Conservation (phyloP, 2,329 filamentous ascomycete species). For the Gnomoniopsis sp. region DNA sequence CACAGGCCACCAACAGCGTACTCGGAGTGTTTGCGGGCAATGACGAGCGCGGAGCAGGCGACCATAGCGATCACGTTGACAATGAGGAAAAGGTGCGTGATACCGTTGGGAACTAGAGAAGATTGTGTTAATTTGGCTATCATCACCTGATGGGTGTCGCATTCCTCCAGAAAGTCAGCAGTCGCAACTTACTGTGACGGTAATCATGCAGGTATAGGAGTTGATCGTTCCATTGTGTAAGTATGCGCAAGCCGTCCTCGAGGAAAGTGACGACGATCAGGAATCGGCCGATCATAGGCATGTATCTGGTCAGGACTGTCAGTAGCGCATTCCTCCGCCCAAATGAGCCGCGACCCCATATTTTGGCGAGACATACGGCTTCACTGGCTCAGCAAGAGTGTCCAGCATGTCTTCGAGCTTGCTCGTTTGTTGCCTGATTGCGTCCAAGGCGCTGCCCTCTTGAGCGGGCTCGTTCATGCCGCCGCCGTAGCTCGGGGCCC, state of each 20-base stretch:
- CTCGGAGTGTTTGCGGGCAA: constrained; percentile 87
- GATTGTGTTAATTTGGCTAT: constrained; percentile 3
- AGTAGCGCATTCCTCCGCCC: constrained; percentile 15
- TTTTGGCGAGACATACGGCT: constrained; percentile 68
- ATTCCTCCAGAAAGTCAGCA: not conserved
- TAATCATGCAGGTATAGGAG: constrained; percentile 90
- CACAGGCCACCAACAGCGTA: constrained; percentile 89
- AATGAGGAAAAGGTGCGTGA: constrained; percentile 92
- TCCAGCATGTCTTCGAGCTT: constrained; percentile 97
- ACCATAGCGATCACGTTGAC: constrained; percentile 87
- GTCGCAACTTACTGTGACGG: constrained; percentile 71
- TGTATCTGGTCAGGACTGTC: constrained; percentile 59
- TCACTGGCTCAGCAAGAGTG: constrained; percentile 81
- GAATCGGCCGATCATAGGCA: constrained; percentile 94
- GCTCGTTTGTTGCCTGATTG: constrained; percentile 91
- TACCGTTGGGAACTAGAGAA: constrained; percentile 73
- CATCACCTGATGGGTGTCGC: not conserved
- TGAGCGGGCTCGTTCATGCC: constrained; percentile 62
- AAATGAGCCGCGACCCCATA: not conserved
- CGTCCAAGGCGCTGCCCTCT: constrained; percentile 77
- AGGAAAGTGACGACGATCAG: constrained; percentile 98
- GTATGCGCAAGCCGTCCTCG: constrained; percentile 91
- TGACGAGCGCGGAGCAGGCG: constrained; percentile 78
- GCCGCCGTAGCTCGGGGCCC: constrained; percentile 70
- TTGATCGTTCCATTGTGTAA: constrained; percentile 97